Evolutionary conservation across 352 stramenopile species (phyloP), one percentile per base, ranked within the genome.

Genomic region (Achlya hypogyna): DNA sequence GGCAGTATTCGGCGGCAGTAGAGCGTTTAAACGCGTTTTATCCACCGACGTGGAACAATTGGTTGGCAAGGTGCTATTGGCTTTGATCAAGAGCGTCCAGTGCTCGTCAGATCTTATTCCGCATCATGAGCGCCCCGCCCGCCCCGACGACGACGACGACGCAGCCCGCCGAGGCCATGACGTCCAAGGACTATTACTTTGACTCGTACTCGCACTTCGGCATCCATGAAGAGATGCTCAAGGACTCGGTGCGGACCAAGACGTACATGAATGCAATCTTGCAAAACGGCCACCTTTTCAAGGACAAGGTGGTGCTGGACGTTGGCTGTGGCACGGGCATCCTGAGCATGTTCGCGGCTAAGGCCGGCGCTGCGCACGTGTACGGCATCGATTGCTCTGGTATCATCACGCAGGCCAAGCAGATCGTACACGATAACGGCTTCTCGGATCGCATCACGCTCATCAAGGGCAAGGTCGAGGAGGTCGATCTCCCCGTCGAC

Each of bases 141-240:
- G 53, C 40, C 40, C 20, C 14, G 14, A 38, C 14, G 5, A 63
- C 16, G 9, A 62, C 54, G 54, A 52, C 54, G 47, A 18, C 59
- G 10, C 12, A 34, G n/a, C 77, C 75, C 63, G 83, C 89, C 42
- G n/a, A n/a, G n/a, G n/a, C n/a, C 60, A 82, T 91, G 71, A 95
- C 86, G 58, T 96, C 87, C 75, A 97, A 97, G 76, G 95, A 98
- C 81, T 98, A 98, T 72, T 99, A 98, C 75, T 98, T 98, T 81
- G 93, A 99, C 78, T 98, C 91, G 54, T 99, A 99, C 76, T 97
- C 93, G 49, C 96, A 99, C 79, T 97, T 98, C 79, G 92, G 93
- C 40, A 99, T 99, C 72, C 96, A 99, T 78, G 93, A 99, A 75
- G 96, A 98, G 78, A 98, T 99, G 96, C 80, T 98, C 28, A 98